Percentiles rank a stretch among this genome's conserved stretches.
These are phyloP conservation scores for Potentilla sterilis DNA, from an alignment of 306 rosid genomes.

Conservation along the genomic window DNA sequence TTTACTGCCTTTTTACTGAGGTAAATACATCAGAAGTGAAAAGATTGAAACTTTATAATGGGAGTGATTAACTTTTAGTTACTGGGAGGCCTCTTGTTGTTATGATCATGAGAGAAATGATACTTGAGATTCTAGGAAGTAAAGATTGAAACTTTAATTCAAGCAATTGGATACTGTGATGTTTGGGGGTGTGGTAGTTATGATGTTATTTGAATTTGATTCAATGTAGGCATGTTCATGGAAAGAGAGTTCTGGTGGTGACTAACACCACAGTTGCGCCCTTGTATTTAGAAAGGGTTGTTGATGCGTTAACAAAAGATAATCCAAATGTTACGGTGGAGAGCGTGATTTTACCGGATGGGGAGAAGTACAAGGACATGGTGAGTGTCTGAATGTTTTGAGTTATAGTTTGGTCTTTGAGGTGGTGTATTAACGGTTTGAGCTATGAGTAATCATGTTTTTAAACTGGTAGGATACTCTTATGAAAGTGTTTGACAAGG, in stretches of 20 bases:
- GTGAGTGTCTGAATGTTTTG: conserved; percentile 36
- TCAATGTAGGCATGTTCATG: conserved; percentile 80
- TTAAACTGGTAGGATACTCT: conserved; percentile 68
- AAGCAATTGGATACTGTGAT: conserved; percentile 4
- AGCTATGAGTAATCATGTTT: conserved; percentile 23
- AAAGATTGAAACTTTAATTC: not conserved
- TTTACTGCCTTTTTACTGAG: not conserved
- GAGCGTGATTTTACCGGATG: conserved; percentile 76
- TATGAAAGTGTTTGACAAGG: conserved; percentile 94
- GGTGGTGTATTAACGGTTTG: conserved; percentile 6
- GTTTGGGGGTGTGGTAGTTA: conserved; percentile 12
- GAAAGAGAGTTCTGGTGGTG: conserved; percentile 90
- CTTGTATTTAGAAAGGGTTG: conserved; percentile 72
- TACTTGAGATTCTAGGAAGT: not conserved
- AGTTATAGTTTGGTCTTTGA: not conserved
- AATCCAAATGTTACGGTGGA: conserved; percentile 85
- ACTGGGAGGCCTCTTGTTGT: not conserved
- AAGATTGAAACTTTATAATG: not conserved
- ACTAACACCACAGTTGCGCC: conserved; percentile 76
- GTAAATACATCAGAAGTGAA: not conserved
- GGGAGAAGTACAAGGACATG: conserved; percentile 92
- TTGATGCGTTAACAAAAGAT: conserved; percentile 68
- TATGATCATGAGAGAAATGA: not conserved
- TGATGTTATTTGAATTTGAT: conserved; percentile 6
- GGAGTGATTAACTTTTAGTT: not conserved